phyloP scores from a whole-genome alignment of 331 rosid genomes.

The Quercus tomentella region DNA sequence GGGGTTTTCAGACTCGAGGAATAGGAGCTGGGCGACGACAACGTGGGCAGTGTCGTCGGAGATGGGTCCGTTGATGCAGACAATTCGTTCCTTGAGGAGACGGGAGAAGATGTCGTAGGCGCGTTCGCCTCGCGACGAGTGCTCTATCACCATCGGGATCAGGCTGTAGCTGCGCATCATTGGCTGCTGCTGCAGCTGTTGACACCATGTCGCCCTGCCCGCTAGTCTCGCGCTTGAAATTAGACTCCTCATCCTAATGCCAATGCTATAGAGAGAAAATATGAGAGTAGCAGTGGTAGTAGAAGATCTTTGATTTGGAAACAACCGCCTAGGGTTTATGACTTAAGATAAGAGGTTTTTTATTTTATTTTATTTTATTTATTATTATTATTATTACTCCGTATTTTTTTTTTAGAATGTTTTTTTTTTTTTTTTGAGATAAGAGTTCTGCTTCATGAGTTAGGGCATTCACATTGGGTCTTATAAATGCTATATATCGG shows the following conservation, averaged over 20 bases:
- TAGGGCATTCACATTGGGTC: too few species aligned
- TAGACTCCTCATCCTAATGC: conserved; percentile 34
- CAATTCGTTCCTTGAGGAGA: conserved; percentile 93
- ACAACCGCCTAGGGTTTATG: too few species aligned
- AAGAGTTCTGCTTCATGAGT: too few species aligned
- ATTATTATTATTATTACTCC: too few species aligned
- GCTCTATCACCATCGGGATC: conserved; percentile 95
- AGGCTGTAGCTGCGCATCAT: conserved; percentile 42
- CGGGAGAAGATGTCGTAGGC: conserved; percentile 98
- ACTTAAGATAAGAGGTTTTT: too few species aligned
- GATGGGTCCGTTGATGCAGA: conserved; percentile 93
- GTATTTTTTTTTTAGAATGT: too few species aligned
- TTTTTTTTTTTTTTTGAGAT: too few species aligned
- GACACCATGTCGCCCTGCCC: conserved; percentile 5
- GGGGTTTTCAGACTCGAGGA: conserved; percentile 93
- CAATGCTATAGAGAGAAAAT: too few species aligned
- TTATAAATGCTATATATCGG: too few species aligned
- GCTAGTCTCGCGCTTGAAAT: conserved; percentile 30
- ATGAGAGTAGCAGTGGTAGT: too few species aligned
- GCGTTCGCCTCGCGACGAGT: conserved; percentile 92
- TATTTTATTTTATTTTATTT: too few species aligned
- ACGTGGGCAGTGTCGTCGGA: conserved; percentile 94
- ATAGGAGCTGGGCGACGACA: conserved; percentile 96
- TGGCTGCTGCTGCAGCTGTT: neutral
- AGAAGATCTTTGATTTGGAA: too few species aligned